These are phyloP conservation scores for Pilaira anomala DNA, from an alignment of 192 early-diverging fungal species.

Conservation along the genomic window DNA sequence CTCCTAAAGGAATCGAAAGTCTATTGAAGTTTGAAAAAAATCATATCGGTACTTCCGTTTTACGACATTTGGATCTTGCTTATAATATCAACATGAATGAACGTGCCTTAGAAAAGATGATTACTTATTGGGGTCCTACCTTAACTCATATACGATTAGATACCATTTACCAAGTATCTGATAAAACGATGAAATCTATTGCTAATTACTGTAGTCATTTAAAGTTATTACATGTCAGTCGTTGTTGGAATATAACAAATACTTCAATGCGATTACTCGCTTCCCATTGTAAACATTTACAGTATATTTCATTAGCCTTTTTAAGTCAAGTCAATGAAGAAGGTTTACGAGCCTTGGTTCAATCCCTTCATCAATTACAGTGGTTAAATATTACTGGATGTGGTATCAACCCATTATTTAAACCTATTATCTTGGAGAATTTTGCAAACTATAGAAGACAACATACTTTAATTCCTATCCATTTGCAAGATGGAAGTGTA, in stretches of 20 bases:
- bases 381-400: constrained; percentile 18
- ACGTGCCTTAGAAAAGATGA: not conserved
- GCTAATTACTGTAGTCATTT: constrained; percentile 8
- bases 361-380: not conserved
- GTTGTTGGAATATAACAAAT: constrained; percentile 18
- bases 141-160: constrained; percentile 17
- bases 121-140: constrained; percentile 4
- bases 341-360: not conserved
- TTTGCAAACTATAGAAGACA: constrained; percentile 1
- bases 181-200: not conserved
- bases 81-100: not conserved
- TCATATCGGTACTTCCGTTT: not conserved
- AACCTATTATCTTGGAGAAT: not conserved
- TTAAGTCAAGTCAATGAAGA: constrained; percentile 9
- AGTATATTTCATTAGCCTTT: constrained; percentile 16
- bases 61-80: constrained; percentile 12
- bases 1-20: not conserved
- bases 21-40: not conserved
- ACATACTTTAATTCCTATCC: not conserved
- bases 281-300: not conserved
- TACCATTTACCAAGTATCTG: constrained; percentile 15
- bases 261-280: not conserved
- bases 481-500: not conserved
- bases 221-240: constrained; percentile 7
- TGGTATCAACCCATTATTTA: constrained; percentile 16